phyloP scores from a whole-genome alignment of 2,329 filamentous ascomycete species.

The Fusarium chlamydosporum region DNA sequence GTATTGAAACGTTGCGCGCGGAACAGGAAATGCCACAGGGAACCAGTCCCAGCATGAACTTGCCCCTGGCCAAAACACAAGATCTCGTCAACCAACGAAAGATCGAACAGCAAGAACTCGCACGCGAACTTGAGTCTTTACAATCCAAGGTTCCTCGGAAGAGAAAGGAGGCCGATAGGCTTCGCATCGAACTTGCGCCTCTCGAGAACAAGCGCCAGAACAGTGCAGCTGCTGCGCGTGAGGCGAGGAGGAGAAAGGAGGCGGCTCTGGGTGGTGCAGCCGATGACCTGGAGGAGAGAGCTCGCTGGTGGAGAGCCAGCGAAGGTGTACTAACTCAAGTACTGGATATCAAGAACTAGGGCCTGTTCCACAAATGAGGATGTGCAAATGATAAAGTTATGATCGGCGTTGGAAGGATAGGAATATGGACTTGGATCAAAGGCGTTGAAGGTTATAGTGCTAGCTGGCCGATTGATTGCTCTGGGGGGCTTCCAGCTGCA shows the following conservation, averaged over 20 bases:
- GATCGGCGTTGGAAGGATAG: conserved; percentile 33
- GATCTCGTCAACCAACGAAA: conserved; percentile 67
- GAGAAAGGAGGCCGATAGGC: conserved; percentile 74
- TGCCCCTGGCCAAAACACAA: conserved; percentile 71
- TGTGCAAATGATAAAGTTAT: conserved; percentile 1
- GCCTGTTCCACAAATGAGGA: conserved; percentile 1
- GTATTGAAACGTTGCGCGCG: conserved; percentile 62
- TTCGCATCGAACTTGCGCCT: conserved; percentile 76
- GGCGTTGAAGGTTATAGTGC: conserved; percentile 34
- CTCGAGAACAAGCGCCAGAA: conserved; percentile 77
- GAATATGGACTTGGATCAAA: conserved; percentile 10
- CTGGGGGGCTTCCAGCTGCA: background rate
- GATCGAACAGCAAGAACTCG: conserved; percentile 67
- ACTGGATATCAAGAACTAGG: conserved; percentile 67
- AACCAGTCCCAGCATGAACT: conserved; percentile 62
- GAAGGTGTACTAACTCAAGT: conserved; percentile 74
- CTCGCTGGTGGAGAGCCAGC: conserved; percentile 80
- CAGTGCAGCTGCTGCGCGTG: conserved; percentile 76
- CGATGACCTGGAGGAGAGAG: conserved; percentile 82
- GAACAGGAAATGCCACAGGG: conserved; percentile 54
- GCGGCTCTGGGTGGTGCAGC: conserved; percentile 74
- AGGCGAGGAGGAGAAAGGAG: conserved; percentile 78
- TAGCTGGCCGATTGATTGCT: background rate
- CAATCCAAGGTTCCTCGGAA: conserved; percentile 75
- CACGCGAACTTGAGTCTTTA: conserved; percentile 74